These are phyloP conservation scores for Diatrype stigma DNA, from an alignment of 2,329 filamentous ascomycete species.

Conservation along the genomic window DNA sequence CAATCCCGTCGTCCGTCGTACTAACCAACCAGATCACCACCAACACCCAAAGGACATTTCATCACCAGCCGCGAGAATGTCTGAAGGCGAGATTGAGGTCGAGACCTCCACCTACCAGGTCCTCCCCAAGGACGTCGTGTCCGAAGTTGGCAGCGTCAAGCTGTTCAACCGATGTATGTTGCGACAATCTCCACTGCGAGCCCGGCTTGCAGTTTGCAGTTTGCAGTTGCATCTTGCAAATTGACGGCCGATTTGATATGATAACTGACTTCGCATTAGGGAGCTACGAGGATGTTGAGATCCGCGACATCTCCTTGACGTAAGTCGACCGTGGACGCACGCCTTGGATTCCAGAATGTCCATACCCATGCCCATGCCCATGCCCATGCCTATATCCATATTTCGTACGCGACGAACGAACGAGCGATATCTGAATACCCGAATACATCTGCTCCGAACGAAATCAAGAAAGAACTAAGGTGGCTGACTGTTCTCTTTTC, in stretches of 20 bases:
- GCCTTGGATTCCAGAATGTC: no score
- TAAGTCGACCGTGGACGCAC: no score
- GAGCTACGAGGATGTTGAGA: slow-evolving; percentile 97
- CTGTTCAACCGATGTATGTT: slow-evolving; percentile 62
- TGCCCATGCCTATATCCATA: no score
- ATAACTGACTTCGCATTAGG: slow-evolving; percentile 17
- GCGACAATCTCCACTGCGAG: slow-evolving; percentile 19
- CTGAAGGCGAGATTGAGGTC: slow-evolving; percentile 79
- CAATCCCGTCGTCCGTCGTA: background rate
- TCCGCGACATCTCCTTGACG: slow-evolving; percentile 99
- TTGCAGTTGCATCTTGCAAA: no score
- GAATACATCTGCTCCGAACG: no score
- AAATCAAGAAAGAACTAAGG: background rate
- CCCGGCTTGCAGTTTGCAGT: no score
- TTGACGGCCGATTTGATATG: no score
- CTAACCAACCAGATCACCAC: slow-evolving; percentile 3
- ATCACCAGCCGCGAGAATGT: slow-evolving; percentile 53
- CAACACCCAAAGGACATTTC: slow-evolving; percentile 11
- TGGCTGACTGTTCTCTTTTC: slow-evolving; percentile 30
- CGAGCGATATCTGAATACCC: no score
- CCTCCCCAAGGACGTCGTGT: slow-evolving; percentile 74
- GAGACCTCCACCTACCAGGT: slow-evolving; percentile 60
- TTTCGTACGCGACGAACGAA: no score
- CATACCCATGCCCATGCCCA: no score
- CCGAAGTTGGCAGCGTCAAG: slow-evolving; percentile 75